A percentile compares a stretch with the other conserved stretches of the same genome.
phyloP scores from a whole-genome alignment of 345 rosid genomes.

The Eucalyptus erythrocorys region DNA sequence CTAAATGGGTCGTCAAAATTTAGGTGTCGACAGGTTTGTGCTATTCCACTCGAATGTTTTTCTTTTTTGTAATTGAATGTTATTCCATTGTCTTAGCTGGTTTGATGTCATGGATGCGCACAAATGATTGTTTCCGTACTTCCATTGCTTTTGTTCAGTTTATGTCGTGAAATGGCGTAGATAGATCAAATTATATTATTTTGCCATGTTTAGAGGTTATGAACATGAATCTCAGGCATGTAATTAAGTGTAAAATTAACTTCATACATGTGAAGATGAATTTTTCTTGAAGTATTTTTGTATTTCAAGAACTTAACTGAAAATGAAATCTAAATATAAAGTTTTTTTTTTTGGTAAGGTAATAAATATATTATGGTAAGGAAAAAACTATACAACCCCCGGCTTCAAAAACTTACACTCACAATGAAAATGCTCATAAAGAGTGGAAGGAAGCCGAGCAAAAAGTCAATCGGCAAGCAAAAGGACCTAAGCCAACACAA shows the following conservation, averaged over 20 bases:
- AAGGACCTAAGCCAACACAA: too few relatives aligned
- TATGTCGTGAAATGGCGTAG: neutral
- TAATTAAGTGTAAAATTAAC: neutral
- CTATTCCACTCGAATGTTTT: neutral
- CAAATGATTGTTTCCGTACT: neutral
- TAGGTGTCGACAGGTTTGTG: too few relatives aligned
- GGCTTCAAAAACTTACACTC: too few relatives aligned
- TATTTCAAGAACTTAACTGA: neutral
- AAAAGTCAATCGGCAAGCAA: too few relatives aligned
- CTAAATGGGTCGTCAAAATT: too few relatives aligned
- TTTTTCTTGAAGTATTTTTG: neutral
- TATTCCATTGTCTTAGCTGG: neutral
- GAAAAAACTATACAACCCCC: too few relatives aligned
- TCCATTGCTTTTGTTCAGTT: neutral
- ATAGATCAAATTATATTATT: too few relatives aligned
- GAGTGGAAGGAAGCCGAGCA: too few relatives aligned
- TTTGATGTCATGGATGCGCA: neutral
- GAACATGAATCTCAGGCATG: neutral
- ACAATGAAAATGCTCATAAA: too few relatives aligned
- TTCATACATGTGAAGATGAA: neutral
- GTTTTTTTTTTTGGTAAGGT: neutral
- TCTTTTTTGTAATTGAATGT: neutral
- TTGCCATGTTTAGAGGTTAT: neutral
- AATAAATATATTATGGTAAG: too few relatives aligned
- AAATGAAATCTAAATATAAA: neutral